Evolutionary conservation across 306 rosid genomes (phyloP).

Genomic region (Arachis hypogaea): DNA sequence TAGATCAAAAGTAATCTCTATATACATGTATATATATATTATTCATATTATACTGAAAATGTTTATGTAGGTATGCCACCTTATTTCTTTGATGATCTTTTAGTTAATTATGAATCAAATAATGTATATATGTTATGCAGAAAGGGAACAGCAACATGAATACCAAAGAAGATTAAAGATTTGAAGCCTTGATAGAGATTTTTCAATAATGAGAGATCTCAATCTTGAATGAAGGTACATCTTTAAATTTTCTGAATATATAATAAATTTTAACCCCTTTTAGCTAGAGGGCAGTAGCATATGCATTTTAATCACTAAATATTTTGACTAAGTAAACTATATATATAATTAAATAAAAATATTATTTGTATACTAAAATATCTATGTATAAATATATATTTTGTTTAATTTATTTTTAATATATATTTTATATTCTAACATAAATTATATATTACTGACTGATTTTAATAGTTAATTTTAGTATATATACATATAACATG

Average conservation of each 20-base stretch:
- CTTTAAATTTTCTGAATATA: slow-evolving; percentile 1
- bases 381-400: too few relatives aligned
- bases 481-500: too few relatives aligned
- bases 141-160: slow-evolving; percentile 1
- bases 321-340: too few relatives aligned
- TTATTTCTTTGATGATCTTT: slow-evolving; percentile 5
- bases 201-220: background rate
- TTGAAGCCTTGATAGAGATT: background rate
- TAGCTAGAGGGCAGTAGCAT: background rate
- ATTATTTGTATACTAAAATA: too few relatives aligned
- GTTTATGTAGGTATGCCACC: slow-evolving; percentile 1
- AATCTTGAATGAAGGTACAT: slow-evolving; percentile 30
- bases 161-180: background rate
- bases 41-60: background rate
- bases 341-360: too few relatives aligned
- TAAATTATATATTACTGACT: too few relatives aligned
- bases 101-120: background rate
- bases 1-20: too few relatives aligned
- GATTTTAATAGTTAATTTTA: too few relatives aligned
- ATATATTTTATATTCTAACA: too few relatives aligned
- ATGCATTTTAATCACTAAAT: background rate
- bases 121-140: slow-evolving; percentile 16
- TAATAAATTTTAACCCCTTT: background rate
- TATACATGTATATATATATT: too few relatives aligned
- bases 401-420: too few relatives aligned